Percentiles rank a stretch among this genome's conserved stretches.
Conservation (phyloP, 805 yeast genomes). For the Clavispora phyllophila region DNA sequence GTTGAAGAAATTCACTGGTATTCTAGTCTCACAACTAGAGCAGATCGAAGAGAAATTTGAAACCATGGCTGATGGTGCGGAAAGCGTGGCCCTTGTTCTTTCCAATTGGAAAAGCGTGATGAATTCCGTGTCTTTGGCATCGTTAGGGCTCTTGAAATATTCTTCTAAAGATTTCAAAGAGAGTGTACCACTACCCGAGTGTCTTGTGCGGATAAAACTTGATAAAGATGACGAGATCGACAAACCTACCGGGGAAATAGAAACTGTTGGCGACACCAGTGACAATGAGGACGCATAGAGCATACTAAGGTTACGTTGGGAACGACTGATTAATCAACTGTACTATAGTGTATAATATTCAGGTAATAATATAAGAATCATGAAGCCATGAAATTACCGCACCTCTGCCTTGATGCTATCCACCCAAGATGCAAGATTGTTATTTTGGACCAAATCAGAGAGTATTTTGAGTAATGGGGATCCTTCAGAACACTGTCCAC, state of each 20-base stretch:
- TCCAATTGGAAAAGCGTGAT: constrained; percentile 63
- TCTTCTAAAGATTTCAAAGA: constrained; percentile 38
- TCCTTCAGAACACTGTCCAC: not conserved
- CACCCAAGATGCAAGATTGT: constrained; percentile 23
- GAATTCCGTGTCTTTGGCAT: constrained; percentile 57
- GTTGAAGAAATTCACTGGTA: constrained; percentile 42
- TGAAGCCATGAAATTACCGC: not conserved
- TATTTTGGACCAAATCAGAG: constrained; percentile 10
- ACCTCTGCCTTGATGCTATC: constrained; percentile 11
- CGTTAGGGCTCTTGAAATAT: constrained; percentile 44
- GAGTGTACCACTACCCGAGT: constrained; percentile 54
- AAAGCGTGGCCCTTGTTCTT: constrained; percentile 52
- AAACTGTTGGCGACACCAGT: not conserved
- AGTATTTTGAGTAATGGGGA: constrained; percentile 8
- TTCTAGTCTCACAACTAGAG: constrained; percentile 43
- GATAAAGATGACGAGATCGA: constrained; percentile 31
- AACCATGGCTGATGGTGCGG: constrained; percentile 52
- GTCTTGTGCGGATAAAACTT: constrained; percentile 55
- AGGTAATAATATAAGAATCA: constrained; percentile 1
- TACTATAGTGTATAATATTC: not conserved
- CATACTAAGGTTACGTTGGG: not conserved
- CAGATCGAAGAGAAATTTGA: constrained; percentile 45
- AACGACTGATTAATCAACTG: not conserved
- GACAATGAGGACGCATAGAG: not conserved
- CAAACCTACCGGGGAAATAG: not conserved